Conservation (phyloP, 345 rosid species). For the Euphorbia pulcherrima region DNA sequence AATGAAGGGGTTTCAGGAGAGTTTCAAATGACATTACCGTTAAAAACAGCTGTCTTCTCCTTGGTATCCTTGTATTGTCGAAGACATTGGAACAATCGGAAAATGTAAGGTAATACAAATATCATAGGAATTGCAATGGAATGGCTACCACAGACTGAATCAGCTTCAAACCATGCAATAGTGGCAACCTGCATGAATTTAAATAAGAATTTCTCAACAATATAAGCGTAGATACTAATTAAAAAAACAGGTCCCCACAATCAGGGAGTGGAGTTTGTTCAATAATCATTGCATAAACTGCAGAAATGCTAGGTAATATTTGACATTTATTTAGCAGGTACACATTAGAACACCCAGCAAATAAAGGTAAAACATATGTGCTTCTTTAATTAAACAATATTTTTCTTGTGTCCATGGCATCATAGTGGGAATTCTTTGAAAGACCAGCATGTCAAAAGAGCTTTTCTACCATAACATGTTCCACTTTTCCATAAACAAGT, state of each 20-base stretch:
- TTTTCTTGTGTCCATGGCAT: background rate
- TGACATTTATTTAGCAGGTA: background rate
- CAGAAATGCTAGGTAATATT: background rate
- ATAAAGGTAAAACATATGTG: background rate
- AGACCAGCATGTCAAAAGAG: slow-evolving; percentile 13
- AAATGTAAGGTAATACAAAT: slow-evolving; percentile 88
- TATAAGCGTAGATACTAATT: background rate
- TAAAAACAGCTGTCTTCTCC: slow-evolving; percentile 67
- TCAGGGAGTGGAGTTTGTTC: background rate
- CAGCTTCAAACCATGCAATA: slow-evolving; percentile 98
- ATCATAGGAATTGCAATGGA: slow-evolving; percentile 86
- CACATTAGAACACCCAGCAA: background rate
- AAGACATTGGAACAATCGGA: slow-evolving; percentile 85
- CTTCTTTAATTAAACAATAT: slow-evolving; percentile 11
- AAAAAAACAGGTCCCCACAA: background rate
- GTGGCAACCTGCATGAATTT: slow-evolving; percentile 74
- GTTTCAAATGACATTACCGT: slow-evolving; percentile 45
- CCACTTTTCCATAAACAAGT: background rate
- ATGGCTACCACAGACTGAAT: slow-evolving; percentile 96
- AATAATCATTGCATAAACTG: background rate
- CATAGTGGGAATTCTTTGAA: slow-evolving; percentile 19
- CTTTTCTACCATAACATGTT: slow-evolving; percentile 11
- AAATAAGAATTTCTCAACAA: slow-evolving; percentile 19
- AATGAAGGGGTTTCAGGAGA: background rate
- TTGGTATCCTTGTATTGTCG: slow-evolving; percentile 84